A percentile compares a stretch with the other conserved stretches of the same genome.
Conservation (phyloP, 345 rosid species). For the Conringia planisiliqua region DNA sequence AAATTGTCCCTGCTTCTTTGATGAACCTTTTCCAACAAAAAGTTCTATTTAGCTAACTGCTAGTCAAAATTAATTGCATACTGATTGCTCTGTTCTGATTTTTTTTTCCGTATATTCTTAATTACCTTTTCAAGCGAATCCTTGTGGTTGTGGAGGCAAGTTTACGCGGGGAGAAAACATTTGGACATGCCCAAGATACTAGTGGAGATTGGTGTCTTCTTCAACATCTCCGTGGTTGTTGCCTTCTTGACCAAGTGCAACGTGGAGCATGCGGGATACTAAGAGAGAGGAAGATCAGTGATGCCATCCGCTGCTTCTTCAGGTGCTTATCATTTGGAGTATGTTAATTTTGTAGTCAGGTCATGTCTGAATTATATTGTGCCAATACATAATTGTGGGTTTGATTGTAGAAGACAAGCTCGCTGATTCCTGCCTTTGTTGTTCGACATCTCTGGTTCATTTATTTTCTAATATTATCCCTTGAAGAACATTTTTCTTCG, state of each 20-base stretch:
- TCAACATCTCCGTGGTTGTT: constrained; percentile 91
- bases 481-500: constrained; percentile 13
- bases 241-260: constrained; percentile 81
- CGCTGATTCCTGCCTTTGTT: not conserved
- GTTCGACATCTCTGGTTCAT: not conserved
- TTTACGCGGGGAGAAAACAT: constrained; percentile 60
- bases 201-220: constrained; percentile 79
- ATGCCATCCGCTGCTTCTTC: constrained; percentile 87
- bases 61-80: constrained; percentile 27
- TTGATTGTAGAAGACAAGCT: constrained; percentile 8
- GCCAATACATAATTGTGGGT: not conserved
- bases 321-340: constrained; percentile 45
- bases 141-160: constrained; percentile 68
- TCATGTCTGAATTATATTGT: not conserved
- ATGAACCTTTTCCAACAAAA: constrained; percentile 1
- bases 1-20: not conserved
- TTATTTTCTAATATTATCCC: not conserved
- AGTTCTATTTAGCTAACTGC: not conserved
- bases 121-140: constrained; percentile 43
- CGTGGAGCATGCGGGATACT: constrained; percentile 49
- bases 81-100: constrained; percentile 8
- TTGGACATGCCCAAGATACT: constrained; percentile 62
- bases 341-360: not conserved
- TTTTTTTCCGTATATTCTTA: constrained; percentile 5
- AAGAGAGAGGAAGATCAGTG: constrained; percentile 70